Evolutionary conservation across 1,284 basidiomycete genomes (phyloP), one percentile per base, ranked within the genome.

Genomic region (Albatrellus sp.): DNA sequence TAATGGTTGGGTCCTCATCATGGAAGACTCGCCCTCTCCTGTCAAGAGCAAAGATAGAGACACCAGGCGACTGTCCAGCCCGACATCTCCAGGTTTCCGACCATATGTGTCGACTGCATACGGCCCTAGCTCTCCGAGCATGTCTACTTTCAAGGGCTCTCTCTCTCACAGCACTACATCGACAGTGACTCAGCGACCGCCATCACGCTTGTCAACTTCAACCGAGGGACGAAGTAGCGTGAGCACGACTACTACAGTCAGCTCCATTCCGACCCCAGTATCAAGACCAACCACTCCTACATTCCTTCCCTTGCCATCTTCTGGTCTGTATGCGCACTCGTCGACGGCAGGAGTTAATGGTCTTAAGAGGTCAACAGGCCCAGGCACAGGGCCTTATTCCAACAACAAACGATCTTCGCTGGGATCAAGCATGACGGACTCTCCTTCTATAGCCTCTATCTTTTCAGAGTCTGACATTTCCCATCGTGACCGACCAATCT

Each of bases 1-100:
- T 4, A 75, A 81, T 24, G 84, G 84, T 42, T 87, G 83, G 83
- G 83, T 87, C 32, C 70, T 86, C 28, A 82, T 87, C 43, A 84
- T 85, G 82, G 83, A 86, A 51, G 84, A 85, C 53, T 76, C 79
- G 0, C 80, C 83, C 13, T 77, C 77, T n/a, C 81, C 80, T 16
- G 66, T 65, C 33, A 80, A 76, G 57, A 65, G 70, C 42, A 64
- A 67, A 49, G 71, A 73, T 43, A 71, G 72, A 48, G 73, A 75
- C 47, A 59, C 66, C 45, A 67, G 80, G 47, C 69, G 80, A 52
- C 59, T 70, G 10, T 80, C 80, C 9, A 82, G 75, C 50, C 76
- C 81, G 17, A 64, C 53, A 9, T 50, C 50, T 40, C 55, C 58
- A 10, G 56, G 60, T 19, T 62, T 60, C 54, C 59, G 55, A 30